Percentiles rank a stretch among this genome's conserved stretches.
Conservation (phyloP, 345 rosid genomes). For the Rhodomyrtus tomentosa region DNA sequence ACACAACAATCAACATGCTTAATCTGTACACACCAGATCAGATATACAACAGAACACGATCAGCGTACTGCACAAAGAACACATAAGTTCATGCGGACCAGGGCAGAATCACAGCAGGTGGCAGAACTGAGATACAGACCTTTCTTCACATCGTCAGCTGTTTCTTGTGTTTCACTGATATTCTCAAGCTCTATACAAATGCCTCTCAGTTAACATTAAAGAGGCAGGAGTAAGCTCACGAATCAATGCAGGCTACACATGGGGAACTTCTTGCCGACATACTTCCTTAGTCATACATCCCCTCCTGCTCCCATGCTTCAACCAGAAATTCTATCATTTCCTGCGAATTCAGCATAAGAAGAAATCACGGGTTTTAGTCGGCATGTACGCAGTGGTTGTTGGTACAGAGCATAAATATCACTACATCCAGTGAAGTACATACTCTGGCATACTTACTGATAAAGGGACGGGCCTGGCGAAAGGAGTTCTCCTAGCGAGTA, state of each 20-base stretch:
- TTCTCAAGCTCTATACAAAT: slow-evolving; percentile 6
- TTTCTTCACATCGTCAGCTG: neutral
- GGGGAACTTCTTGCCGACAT: neutral
- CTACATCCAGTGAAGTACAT: neutral
- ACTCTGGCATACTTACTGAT: slow-evolving; percentile 24
- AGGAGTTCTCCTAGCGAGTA: slow-evolving; percentile 35
- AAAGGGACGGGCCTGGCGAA: slow-evolving; percentile 44
- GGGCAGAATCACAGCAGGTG: neutral
- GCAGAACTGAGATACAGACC: neutral
- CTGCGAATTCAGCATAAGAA: slow-evolving; percentile 9
- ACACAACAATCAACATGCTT: neutral
- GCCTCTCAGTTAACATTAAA: neutral
- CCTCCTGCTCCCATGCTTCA: slow-evolving; percentile 44
- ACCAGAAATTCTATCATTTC: slow-evolving; percentile 54
- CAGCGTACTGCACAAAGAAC: neutral
- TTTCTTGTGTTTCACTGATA: neutral
- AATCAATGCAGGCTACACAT: neutral
- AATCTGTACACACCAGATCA: neutral
- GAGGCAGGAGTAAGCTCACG: neutral
- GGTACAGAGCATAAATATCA: neutral
- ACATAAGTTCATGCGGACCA: neutral
- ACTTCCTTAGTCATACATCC: slow-evolving; percentile 27
- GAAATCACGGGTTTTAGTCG: neutral
- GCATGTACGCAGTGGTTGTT: neutral
- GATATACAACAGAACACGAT: neutral